These are phyloP conservation scores for Phytophthora agathidicida DNA, from an alignment of 352 stramenopile genomes.

Conservation along the genomic window DNA sequence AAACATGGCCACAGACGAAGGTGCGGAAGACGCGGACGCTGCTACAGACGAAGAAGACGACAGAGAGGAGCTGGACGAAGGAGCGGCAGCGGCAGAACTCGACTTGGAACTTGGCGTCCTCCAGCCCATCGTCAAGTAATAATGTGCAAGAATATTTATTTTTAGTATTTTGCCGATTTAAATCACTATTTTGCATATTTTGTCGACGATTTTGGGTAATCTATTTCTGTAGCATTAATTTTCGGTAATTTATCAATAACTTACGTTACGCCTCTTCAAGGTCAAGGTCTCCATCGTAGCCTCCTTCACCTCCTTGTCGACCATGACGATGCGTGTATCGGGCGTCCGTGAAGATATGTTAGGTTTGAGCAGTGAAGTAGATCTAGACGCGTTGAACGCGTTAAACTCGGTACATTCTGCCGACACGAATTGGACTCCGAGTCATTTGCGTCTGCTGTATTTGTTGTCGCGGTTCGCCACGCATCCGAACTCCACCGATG, in stretches of 20 bases:
- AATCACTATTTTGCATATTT: too few relatives aligned
- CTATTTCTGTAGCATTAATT: too few relatives aligned
- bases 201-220: too few relatives aligned
- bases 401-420: not conserved
- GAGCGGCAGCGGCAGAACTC: not conserved
- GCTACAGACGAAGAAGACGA: conserved; percentile 7
- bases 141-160: too few relatives aligned
- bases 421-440: conserved; percentile 65
- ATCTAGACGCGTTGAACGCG: conserved; percentile 4
- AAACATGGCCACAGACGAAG: conserved; percentile 16
- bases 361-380: conserved; percentile 24
- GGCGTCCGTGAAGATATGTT: conserved; percentile 43
- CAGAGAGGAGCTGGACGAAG: not conserved
- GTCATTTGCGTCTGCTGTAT: conserved; percentile 96
- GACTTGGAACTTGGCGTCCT: conserved; percentile 2
- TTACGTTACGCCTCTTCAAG: conserved; percentile 14
- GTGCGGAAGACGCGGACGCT: not conserved
- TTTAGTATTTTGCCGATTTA: too few relatives aligned
- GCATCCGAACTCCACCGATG: conserved; percentile 84
- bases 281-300: too few relatives aligned
- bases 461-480: conserved; percentile 96
- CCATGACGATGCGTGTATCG: conserved; percentile 24
- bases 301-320: not conserved
- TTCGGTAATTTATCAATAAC: not conserved
- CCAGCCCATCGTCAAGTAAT: not conserved